These are phyloP conservation scores for Dalbergia cochinchinensis DNA, from an alignment of 306 rosid genomes.

Conservation along the genomic window DNA sequence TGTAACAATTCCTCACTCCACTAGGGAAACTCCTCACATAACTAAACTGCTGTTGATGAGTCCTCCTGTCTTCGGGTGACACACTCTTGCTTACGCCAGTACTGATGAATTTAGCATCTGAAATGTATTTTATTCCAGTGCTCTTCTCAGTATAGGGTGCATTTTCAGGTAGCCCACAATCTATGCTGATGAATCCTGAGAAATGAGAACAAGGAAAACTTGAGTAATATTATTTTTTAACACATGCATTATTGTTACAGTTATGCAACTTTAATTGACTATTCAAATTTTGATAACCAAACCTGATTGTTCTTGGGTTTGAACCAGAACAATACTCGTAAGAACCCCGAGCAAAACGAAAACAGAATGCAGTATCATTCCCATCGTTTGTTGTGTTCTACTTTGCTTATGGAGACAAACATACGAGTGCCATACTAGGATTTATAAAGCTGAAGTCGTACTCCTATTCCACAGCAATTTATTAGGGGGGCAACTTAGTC, in stretches of 20 bases:
- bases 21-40: slow-evolving; percentile 56
- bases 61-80: background rate
- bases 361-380: slow-evolving; percentile 27
- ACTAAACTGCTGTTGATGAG: slow-evolving; percentile 2
- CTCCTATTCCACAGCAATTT: too few species aligned
- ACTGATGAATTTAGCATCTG: slow-evolving; percentile 53
- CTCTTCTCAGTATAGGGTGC: background rate
- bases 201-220: too few species aligned
- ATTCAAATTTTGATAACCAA: background rate
- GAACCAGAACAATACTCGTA: slow-evolving; percentile 36
- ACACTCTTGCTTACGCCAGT: slow-evolving; percentile 43
- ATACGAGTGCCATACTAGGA: too few species aligned
- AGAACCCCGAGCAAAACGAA: slow-evolving; percentile 31
- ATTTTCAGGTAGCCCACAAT: background rate
- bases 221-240: too few species aligned
- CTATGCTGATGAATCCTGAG: slow-evolving; percentile 62
- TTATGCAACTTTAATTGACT: too few species aligned
- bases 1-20: slow-evolving; percentile 65
- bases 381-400: slow-evolving; percentile 7
- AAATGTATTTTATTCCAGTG: slow-evolving; percentile 48
- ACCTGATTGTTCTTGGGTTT: slow-evolving; percentile 65
- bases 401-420: background rate
- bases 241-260: too few species aligned
- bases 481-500: too few species aligned
- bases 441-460: too few species aligned